These are phyloP conservation scores for Colletotrichum melonis DNA, from an alignment of 2,329 filamentous ascomycete species.

Conservation along the genomic window DNA sequence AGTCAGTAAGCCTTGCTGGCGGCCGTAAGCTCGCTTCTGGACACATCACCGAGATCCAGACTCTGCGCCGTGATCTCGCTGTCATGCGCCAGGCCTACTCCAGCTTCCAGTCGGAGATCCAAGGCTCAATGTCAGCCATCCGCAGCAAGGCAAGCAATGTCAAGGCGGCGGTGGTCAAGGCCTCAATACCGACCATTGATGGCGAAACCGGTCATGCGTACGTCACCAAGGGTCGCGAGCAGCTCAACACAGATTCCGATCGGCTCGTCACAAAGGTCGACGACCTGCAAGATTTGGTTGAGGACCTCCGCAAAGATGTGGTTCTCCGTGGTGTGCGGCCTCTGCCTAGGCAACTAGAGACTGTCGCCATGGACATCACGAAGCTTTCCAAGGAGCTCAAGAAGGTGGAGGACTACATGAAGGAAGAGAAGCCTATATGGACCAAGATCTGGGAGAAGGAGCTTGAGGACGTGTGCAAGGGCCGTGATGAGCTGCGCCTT, in stretches of 20 bases:
- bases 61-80: constrained; percentile 86
- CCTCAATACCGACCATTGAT: constrained; percentile 76
- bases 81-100: constrained; percentile 94
- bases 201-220: constrained; percentile 86
- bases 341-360: constrained; percentile 88
- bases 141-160: constrained; percentile 84
- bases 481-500: constrained; percentile 92
- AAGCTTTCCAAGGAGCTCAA: constrained; percentile 86
- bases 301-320: constrained; percentile 97
- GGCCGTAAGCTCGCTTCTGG: constrained; percentile 63
- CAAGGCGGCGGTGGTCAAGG: constrained; percentile 79
- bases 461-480: constrained; percentile 93
- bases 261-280: constrained; percentile 92
- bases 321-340: constrained; percentile 93
- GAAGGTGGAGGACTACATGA: constrained; percentile 93
- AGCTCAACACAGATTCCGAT: constrained; percentile 87
- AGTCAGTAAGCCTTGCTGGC: constrained; percentile 42
- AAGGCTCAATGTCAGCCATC: constrained; percentile 86
- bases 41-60: constrained; percentile 83
- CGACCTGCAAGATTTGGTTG: constrained; percentile 95
- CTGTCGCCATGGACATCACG: constrained; percentile 88
- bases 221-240: constrained; percentile 87
- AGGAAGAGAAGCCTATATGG: constrained; percentile 94
- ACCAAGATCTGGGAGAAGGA: constrained; percentile 99
- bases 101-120: constrained; percentile 88